Percentiles rank a stretch among this genome's conserved stretches.
Conservation (phyloP, 208 protist species). For the Wallacemonas sp. region DNA sequence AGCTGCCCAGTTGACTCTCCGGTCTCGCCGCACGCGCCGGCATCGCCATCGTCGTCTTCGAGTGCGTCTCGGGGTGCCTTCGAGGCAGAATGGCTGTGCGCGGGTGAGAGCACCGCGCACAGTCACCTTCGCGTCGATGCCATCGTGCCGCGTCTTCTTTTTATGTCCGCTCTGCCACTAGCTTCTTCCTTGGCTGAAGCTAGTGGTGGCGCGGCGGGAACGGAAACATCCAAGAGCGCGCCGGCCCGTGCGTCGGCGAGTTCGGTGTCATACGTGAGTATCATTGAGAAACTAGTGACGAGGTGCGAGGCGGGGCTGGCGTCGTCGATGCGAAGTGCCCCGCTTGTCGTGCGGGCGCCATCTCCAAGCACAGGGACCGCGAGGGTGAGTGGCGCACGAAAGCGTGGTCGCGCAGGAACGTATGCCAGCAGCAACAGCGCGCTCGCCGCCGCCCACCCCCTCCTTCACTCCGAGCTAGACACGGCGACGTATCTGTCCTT, state of each 20-base stretch:
- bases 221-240: too few relatives aligned
- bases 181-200: neutral
- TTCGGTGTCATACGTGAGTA: neutral
- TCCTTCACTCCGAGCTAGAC: neutral
- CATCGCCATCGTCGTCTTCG: neutral
- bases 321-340: neutral
- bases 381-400: neutral
- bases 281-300: conserved; percentile 9
- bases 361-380: neutral
- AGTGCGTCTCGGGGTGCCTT: neutral
- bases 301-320: neutral
- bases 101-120: conserved; percentile 4
- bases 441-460: neutral
- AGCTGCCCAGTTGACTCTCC: too few relatives aligned
- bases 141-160: conserved; percentile 15
- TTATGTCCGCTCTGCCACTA: conserved; percentile 10
- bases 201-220: neutral
- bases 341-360: neutral
- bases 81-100: neutral
- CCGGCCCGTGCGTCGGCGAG: too few relatives aligned
- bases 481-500: neutral
- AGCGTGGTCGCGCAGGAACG: too few relatives aligned
- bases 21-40: neutral
- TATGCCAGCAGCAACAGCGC: neutral
- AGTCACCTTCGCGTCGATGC: conserved; percentile 31